phyloP scores from a whole-genome alignment of 2,329 filamentous ascomycete genomes.

The Trichophaea hybrida region DNA sequence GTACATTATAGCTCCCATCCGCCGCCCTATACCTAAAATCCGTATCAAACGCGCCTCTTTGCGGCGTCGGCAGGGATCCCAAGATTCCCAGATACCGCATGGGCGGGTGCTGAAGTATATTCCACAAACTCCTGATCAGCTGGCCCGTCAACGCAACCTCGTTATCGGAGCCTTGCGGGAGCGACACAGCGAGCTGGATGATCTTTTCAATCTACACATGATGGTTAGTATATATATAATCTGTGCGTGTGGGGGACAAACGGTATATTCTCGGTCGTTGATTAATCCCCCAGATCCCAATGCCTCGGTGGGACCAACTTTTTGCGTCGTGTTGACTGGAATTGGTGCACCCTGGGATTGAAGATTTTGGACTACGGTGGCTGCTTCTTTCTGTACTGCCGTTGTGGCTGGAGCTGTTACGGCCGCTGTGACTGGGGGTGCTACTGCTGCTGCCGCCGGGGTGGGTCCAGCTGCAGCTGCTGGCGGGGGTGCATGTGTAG shows the following conservation, averaged over 20 bases:
- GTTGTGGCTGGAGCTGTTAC: no score
- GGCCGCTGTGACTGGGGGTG: no score
- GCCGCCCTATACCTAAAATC: slow-evolving; percentile 51
- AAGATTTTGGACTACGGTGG: background rate
- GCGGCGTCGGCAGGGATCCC: slow-evolving; percentile 3
- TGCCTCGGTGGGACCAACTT: background rate
- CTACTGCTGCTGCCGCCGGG: background rate
- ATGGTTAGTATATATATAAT: no score
- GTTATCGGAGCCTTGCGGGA: slow-evolving; percentile 48
- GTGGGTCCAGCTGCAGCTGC: no score
- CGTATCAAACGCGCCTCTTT: background rate
- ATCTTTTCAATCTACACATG: slow-evolving; percentile 19
- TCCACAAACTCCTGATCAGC: slow-evolving; percentile 57
- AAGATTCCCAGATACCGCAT: slow-evolving; percentile 46
- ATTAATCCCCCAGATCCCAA: background rate
- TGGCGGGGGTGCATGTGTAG: no score
- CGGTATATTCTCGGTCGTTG: background rate
- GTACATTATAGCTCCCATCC: slow-evolving; percentile 52
- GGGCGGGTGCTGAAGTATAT: slow-evolving; percentile 59
- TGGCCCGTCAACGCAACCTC: slow-evolving; percentile 49
- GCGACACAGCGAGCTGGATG: slow-evolving; percentile 45
- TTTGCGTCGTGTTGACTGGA: background rate
- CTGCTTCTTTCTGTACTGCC: background rate
- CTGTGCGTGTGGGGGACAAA: no score
- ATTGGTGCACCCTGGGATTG: background rate